Percentiles rank a stretch among this genome's conserved stretches.
These are phyloP conservation scores for Solanum chmielewskii DNA, from an alignment of 257 asterid species.

Conservation along the genomic window DNA sequence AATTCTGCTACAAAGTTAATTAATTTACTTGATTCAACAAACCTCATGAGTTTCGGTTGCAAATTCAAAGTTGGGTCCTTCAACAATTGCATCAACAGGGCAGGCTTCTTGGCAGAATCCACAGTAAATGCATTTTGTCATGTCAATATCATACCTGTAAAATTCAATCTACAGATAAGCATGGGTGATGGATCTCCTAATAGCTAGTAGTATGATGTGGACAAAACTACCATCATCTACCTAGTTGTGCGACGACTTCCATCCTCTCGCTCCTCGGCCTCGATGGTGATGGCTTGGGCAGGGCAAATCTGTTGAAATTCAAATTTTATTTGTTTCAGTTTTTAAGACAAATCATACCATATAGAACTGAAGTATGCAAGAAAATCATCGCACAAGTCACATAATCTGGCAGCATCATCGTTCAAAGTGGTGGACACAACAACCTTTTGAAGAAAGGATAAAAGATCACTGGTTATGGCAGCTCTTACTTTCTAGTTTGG, in stretches of 20 bases:
- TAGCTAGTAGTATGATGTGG: not conserved
- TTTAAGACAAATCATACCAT: not conserved
- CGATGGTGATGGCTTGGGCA: conserved; percentile 94
- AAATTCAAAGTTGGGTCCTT: conserved; percentile 92
- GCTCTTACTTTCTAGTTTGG: not conserved
- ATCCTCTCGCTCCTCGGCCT: conserved; percentile 95
- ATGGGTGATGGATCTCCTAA: not conserved
- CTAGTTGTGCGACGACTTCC: conserved; percentile 97
- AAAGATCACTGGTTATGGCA: not conserved
- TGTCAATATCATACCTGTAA: conserved; percentile 81
- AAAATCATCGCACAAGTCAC: not conserved
- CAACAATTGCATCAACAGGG: conserved; percentile 96
- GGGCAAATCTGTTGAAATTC: conserved; percentile 54
- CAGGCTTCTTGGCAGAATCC: conserved; percentile 99
- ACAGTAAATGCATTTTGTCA: conserved; percentile 94
- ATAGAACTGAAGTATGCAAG: not conserved
- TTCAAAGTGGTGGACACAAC: not conserved
- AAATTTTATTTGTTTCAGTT: not conserved
- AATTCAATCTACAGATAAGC: not conserved
- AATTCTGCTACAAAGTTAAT: not conserved
- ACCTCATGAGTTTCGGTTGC: conserved; percentile 98
- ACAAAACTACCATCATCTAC: conserved; percentile 4
- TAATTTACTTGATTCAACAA: not conserved
- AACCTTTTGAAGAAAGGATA: not conserved
- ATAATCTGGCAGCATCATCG: not conserved